Conservation (phyloP, 306 rosid species). For the Fragaria ananassa region DNA sequence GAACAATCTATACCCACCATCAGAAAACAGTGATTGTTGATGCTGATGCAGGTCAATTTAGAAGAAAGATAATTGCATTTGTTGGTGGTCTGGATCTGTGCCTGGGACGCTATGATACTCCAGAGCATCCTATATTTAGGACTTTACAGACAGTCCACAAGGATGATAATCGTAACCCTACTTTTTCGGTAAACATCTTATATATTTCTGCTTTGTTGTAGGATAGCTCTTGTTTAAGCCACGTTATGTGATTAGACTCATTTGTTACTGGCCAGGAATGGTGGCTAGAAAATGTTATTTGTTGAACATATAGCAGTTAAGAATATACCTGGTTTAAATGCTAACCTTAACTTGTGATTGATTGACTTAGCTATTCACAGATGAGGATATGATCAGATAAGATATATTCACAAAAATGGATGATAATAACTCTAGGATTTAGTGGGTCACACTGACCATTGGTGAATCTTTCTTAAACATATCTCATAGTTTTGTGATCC, state of each 20-base stretch:
- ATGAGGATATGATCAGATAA: background rate
- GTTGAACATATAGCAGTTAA: background rate
- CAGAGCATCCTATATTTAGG: constrained; percentile 58
- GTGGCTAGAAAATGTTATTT: background rate
- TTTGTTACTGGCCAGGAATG: background rate
- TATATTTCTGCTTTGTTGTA: constrained; percentile 9
- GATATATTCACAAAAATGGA: background rate
- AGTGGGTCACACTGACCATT: background rate
- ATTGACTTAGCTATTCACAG: background rate
- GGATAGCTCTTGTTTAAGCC: background rate
- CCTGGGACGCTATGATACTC: constrained; percentile 78
- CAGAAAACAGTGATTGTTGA: constrained; percentile 93
- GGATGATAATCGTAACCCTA: constrained; percentile 79
- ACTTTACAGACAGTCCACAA: constrained; percentile 62
- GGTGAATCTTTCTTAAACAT: background rate
- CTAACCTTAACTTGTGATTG: background rate
- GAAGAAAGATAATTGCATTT: constrained; percentile 73
- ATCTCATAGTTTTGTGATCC: background rate
- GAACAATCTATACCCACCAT: constrained; percentile 84
- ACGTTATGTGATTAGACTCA: background rate
- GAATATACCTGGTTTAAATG: background rate
- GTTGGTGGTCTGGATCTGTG: constrained; percentile 95
- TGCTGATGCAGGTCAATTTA: constrained; percentile 70
- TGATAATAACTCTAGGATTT: background rate
- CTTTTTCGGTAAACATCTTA: constrained; percentile 45